Evolutionary conservation across 495 filamentous ascomycete species (phyloP).

Genomic region (Penicillium canariense): DNA sequence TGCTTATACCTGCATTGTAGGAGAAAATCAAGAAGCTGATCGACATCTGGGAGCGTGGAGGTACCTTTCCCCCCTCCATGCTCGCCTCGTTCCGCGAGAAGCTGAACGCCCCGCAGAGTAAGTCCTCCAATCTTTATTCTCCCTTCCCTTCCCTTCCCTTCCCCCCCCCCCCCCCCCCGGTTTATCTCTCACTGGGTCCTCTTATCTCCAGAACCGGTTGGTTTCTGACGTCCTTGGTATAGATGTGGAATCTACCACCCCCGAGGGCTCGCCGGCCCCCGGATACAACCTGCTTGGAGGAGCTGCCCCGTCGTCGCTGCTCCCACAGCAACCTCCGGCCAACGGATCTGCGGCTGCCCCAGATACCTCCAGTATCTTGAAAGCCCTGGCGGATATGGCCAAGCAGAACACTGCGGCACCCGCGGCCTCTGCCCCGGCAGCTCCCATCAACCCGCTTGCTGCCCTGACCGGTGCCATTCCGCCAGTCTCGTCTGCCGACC

Average conservation of each 20-base stretch:
- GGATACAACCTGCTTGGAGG: conserved; percentile 42
- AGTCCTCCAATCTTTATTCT: too few species aligned
- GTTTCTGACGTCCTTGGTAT: conserved; percentile 26
- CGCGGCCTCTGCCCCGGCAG: conserved; percentile 47
- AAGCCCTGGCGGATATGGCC: conserved; percentile 80
- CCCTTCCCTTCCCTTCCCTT: too few species aligned
- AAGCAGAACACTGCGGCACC: conserved; percentile 71
- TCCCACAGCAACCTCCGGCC: conserved; percentile 7
- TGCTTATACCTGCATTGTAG: conserved; percentile 61
- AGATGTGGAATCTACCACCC: conserved; percentile 73
- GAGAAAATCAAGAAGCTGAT: conserved; percentile 95
- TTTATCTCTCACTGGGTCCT: neutral
- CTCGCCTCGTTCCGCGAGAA: conserved; percentile 84
- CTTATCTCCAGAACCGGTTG: neutral
- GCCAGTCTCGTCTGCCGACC: conserved; percentile 46
- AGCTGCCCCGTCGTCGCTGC: conserved; percentile 8
- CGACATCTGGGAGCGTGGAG: conserved; percentile 96
- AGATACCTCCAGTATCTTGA: conserved; percentile 72
- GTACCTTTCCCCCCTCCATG: conserved; percentile 82
- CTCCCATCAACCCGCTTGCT: conserved; percentile 53
- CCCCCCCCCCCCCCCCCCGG: too few species aligned
- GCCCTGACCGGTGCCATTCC: conserved; percentile 51
- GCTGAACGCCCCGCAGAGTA: conserved; percentile 66
- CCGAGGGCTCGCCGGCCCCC: conserved; percentile 72
- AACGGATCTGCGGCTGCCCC: conserved; percentile 42